Evolutionary conservation across 768 basidiomycete species (phyloP).

Genomic region (Cyathus striatus): DNA sequence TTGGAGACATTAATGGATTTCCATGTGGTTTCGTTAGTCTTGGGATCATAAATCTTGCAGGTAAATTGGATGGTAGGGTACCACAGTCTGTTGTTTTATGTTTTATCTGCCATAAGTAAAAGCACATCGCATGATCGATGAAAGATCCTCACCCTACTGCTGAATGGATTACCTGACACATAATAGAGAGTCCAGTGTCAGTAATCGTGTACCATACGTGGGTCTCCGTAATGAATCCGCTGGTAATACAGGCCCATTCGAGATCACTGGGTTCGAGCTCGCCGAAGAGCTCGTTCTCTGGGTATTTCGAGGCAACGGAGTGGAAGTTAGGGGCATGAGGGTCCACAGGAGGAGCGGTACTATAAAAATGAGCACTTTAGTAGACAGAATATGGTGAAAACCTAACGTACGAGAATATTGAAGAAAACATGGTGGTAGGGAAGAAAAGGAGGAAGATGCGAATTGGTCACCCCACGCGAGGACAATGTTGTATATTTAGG

Average conservation of each 20-base stretch:
- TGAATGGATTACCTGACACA: conserved; percentile 87
- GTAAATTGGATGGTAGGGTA: conserved; percentile 94
- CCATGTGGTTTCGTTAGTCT: conserved; percentile 73
- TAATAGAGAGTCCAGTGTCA: conserved; percentile 72
- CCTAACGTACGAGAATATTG: conserved; percentile 73
- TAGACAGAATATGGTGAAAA: background rate
- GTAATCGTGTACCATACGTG: conserved; percentile 82
- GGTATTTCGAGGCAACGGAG: conserved; percentile 63
- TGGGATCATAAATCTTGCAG: conserved; percentile 81
- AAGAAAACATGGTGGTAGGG: conserved; percentile 64
- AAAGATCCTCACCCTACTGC: conserved; percentile 68
- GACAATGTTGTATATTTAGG: too few relatives aligned
- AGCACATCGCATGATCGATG: conserved; percentile 4
- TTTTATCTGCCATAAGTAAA: conserved; percentile 4
- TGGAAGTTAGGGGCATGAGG: conserved; percentile 75
- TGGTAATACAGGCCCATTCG: conserved; percentile 77
- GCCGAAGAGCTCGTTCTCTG: conserved; percentile 62
- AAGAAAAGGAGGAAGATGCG: background rate
- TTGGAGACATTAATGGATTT: conserved; percentile 82
- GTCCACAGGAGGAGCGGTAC: conserved; percentile 50
- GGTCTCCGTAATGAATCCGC: conserved; percentile 88
- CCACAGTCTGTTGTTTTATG: conserved; percentile 58
- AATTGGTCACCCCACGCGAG: background rate
- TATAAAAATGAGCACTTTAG: conserved; percentile 2
- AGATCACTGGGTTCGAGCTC: conserved; percentile 70